Evolutionary conservation across 257 asterid species (phyloP).

Genomic region (Solanum gandarillasii): DNA sequence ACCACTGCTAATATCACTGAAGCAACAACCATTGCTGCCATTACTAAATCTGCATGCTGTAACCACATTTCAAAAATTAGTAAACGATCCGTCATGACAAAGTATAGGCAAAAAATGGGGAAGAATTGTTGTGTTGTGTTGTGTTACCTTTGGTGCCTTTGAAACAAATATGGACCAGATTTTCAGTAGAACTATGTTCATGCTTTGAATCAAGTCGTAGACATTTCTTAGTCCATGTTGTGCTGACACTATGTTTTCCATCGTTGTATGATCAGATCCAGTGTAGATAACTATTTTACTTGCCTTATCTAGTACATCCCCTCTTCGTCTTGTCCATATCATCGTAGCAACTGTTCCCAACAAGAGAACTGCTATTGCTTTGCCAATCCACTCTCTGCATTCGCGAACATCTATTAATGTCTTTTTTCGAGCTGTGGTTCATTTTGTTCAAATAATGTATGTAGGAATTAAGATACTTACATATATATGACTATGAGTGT

Average conservation of each 20-base stretch:
- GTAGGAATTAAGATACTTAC: constrained; percentile 22
- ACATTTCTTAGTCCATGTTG: constrained; percentile 63
- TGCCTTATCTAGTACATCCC: constrained; percentile 10
- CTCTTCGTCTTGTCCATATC: constrained; percentile 24
- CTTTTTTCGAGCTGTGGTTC: neutral
- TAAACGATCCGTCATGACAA: neutral
- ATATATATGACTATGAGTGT: constrained; percentile 42
- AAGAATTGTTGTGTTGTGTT: neutral
- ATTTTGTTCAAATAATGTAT: neutral
- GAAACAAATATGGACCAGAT: constrained; percentile 58
- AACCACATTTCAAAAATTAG: neutral
- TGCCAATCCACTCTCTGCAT: constrained; percentile 70
- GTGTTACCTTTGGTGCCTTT: constrained; percentile 65
- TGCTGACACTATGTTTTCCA: constrained; percentile 78
- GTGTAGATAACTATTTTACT: constrained; percentile 42
- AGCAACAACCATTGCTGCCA: constrained; percentile 18
- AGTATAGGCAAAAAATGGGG: neutral
- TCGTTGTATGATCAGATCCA: constrained; percentile 53
- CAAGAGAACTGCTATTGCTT: constrained; percentile 40
- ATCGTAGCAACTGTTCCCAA: constrained; percentile 38
- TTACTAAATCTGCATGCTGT: constrained; percentile 70
- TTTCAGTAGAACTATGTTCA: constrained; percentile 55
- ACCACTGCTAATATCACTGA: constrained; percentile 39
- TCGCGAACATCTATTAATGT: neutral
- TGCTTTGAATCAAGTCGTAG: constrained; percentile 46